Evolutionary conservation across 495 filamentous ascomycete genomes (phyloP).

Genomic region (Pyrenopolyporus hunteri): DNA sequence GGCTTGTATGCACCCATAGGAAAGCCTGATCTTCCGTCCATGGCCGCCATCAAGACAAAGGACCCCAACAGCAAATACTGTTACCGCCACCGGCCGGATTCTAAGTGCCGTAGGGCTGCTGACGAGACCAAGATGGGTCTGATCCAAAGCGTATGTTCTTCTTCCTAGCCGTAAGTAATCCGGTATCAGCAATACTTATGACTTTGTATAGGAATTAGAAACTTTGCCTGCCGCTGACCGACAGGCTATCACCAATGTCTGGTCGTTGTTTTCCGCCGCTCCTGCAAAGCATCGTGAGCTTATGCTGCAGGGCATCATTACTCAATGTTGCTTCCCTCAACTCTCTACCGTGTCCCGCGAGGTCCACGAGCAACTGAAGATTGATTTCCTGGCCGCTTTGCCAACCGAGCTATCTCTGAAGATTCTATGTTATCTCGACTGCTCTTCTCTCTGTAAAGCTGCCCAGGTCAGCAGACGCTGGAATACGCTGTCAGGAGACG

Average conservation of each 20-base stretch:
- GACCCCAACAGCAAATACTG: slow-evolving; percentile 88
- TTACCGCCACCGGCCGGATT: slow-evolving; percentile 92
- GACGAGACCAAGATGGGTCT: slow-evolving; percentile 96
- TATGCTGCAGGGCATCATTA: slow-evolving; percentile 93
- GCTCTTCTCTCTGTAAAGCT: slow-evolving; percentile 94
- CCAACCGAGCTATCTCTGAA: slow-evolving; percentile 92
- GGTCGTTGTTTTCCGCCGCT: slow-evolving; percentile 96
- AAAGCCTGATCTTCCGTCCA: slow-evolving; percentile 45
- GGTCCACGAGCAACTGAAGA: slow-evolving; percentile 88
- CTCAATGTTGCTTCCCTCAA: slow-evolving; percentile 96
- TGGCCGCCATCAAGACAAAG: slow-evolving; percentile 51
- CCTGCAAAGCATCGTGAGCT: slow-evolving; percentile 91
- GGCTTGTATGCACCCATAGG: slow-evolving; percentile 77
- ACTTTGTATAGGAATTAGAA: slow-evolving; percentile 70
- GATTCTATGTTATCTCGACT: slow-evolving; percentile 91
- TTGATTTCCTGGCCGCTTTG: slow-evolving; percentile 89
- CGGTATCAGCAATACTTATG: neutral
- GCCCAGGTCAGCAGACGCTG: slow-evolving; percentile 92
- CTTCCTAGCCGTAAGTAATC: neutral
- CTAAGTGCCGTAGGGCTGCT: slow-evolving; percentile 89
- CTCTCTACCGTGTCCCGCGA: slow-evolving; percentile 87
- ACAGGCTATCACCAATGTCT: slow-evolving; percentile 93
- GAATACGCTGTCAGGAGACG: slow-evolving; percentile 88
- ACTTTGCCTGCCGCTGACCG: slow-evolving; percentile 81
- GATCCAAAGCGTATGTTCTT: slow-evolving; percentile 73